Base-by-base conservation (phyloP, 164 flowering plant genomes). In the Chimonanthus praecox region DNA sequence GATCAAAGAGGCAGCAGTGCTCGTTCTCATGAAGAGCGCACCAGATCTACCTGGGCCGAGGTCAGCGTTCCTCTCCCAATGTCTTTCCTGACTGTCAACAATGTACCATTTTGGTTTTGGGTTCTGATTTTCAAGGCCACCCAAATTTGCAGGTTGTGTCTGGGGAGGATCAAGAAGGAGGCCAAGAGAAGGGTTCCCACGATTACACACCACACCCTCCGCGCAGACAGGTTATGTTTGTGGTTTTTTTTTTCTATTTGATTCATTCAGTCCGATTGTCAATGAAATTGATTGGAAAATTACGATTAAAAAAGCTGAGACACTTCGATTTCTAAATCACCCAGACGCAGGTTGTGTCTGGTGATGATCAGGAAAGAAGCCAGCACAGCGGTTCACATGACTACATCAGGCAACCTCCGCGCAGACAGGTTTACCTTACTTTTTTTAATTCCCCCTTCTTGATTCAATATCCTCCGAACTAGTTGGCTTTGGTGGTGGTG, bases 21-120 rank as follows among this genome's bases (percentile, higher is more conserved):
- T 48, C 71, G 68, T 47, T 67, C 81, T 48, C 83, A 83, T 2
- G 91, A 89, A 7, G 89, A 88, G 49, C 89, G 85, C 6, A 83
- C 92, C 76, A 87, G 94, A 90, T 89, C 98, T 77, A 83, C 83
- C 62, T 90, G 97, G 98, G 96, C 98, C 1, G 78, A 91, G 92
- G 96, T 90, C 49, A 43, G 72, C 13, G 2, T 15, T 4, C 18
- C 58, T 6, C 3, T 43, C 11, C 21, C 49, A 20, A 13, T 74
- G 15, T 74, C 54, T 16, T 44, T 46, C 61, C 10, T 33, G 45
- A 16, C 4, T 6, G 11, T 58, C 13, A 5, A 15, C 51, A 9
- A 8, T 33, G 33, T 33, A 33, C 33, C 33, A 33, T 33, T 33
- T 33, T 33, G 33, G 33, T 33, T 33, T 1, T 33, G 33, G 33